Evolutionary conservation across 768 basidiomycete genomes (phyloP).

Genomic region (Boletellus ananas): DNA sequence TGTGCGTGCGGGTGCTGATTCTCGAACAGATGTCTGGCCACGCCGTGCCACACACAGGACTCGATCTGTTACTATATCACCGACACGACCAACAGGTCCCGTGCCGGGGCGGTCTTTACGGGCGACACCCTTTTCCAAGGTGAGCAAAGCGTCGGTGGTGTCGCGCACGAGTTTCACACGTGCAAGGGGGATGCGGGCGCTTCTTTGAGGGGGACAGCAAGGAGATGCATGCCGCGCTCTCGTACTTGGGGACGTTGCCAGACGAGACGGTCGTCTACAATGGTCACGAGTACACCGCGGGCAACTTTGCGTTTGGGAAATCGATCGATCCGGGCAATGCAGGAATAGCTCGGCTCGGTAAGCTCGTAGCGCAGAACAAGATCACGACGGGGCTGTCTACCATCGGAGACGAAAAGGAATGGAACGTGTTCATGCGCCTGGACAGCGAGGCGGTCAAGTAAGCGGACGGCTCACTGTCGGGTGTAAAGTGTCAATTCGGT

Average conservation of each 20-base stretch:
- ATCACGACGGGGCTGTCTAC: slow-evolving; percentile 80
- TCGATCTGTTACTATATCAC: slow-evolving; percentile 90
- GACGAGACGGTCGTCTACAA: slow-evolving; percentile 77
- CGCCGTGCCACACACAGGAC: slow-evolving; percentile 94
- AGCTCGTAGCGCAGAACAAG: slow-evolving; percentile 54
- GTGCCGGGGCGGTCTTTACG: slow-evolving; percentile 82
- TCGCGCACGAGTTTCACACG: not conserved
- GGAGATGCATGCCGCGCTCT: slow-evolving; percentile 77
- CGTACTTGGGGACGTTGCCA: slow-evolving; percentile 68
- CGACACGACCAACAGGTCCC: slow-evolving; percentile 37
- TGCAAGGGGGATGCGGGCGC: slow-evolving; percentile 76
- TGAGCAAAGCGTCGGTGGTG: not conserved
- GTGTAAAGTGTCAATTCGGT: not conserved
- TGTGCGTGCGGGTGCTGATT: slow-evolving; percentile 4
- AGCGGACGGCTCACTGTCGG: slow-evolving; percentile 20
- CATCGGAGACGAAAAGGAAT: slow-evolving; percentile 88
- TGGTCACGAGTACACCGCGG: slow-evolving; percentile 89
- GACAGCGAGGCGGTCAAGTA: slow-evolving; percentile 60
- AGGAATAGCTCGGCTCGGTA: slow-evolving; percentile 54
- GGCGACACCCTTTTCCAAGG: slow-evolving; percentile 87
- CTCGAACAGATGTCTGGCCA: slow-evolving; percentile 65
- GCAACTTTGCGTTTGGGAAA: slow-evolving; percentile 68
- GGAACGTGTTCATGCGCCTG: slow-evolving; percentile 94
- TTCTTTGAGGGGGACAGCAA: slow-evolving; percentile 87
- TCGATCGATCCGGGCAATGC: slow-evolving; percentile 59